phyloP scores from a whole-genome alignment of 495 filamentous ascomycete species.

The Penicillium manginii region DNA sequence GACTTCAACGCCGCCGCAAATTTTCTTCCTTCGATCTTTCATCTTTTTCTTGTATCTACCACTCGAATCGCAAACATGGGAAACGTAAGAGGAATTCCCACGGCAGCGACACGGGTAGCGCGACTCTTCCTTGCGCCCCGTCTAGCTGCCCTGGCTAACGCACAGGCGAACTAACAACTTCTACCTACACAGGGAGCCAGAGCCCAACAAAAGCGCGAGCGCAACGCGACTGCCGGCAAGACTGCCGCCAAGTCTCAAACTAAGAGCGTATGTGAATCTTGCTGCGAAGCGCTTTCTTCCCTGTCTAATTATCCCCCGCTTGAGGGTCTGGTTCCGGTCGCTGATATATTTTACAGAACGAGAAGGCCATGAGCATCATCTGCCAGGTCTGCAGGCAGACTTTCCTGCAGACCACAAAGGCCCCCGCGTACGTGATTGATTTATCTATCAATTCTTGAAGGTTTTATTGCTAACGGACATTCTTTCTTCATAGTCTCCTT shows the following conservation, averaged over 20 bases:
- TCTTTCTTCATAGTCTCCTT: conserved; percentile 27
- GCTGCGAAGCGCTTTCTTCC: not conserved
- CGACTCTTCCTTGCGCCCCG: not conserved
- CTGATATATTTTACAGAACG: conserved; percentile 20
- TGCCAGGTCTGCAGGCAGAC: conserved; percentile 33
- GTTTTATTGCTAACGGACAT: not conserved
- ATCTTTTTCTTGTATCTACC: not conserved
- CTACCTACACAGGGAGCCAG: conserved; percentile 32
- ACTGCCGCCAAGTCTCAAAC: conserved; percentile 27
- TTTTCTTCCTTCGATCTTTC: not conserved
- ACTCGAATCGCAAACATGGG: not conserved
- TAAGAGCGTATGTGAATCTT: conserved; percentile 24
- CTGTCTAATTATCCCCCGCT: not conserved
- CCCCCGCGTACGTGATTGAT: conserved; percentile 28
- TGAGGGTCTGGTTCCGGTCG: not conserved
- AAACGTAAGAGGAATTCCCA: conserved; percentile 6
- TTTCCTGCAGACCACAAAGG: conserved; percentile 36
- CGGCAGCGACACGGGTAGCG: not conserved
- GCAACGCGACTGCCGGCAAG: conserved; percentile 27
- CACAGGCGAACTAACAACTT: conserved; percentile 17
- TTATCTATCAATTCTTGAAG: not conserved
- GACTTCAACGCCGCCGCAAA: conserved; percentile 3
- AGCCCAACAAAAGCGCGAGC: conserved; percentile 33
- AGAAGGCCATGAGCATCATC: conserved; percentile 34
- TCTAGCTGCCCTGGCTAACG: not conserved